These are phyloP conservation scores for Pythium rishiriense DNA, from an alignment of 352 stramenopile genomes.

Conservation along the genomic window DNA sequence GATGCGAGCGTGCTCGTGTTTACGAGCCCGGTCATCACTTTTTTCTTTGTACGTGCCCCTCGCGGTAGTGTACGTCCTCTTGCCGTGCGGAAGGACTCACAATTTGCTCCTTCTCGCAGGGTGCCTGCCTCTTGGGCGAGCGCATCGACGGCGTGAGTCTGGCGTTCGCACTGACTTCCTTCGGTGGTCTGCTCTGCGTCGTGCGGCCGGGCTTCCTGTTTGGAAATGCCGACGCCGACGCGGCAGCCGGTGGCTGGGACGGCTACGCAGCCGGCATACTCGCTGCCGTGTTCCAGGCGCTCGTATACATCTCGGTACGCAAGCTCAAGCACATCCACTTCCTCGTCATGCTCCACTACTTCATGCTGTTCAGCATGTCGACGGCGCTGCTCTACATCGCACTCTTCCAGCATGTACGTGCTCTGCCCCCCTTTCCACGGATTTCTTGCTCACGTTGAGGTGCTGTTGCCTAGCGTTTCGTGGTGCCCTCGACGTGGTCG, in stretches of 20 bases:
- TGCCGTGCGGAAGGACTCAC: too few relatives aligned
- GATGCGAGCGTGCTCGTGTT: constrained; percentile 71
- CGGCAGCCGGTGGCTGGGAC: constrained; percentile 29
- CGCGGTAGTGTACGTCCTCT: too few relatives aligned
- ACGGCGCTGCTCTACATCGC: constrained; percentile 29
- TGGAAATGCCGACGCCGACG: constrained; percentile 28
- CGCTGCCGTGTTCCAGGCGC: constrained; percentile 33
- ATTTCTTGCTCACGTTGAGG: background rate
- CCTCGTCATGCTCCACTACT: constrained; percentile 68
- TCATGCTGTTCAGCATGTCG: constrained; percentile 41
- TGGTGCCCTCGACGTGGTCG: constrained; percentile 30
- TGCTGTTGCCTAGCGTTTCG: constrained; percentile 4
- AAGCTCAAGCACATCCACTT: constrained; percentile 47
- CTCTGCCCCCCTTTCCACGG: background rate
- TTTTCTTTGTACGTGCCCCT: constrained; percentile 66
- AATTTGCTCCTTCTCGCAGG: constrained; percentile 25
- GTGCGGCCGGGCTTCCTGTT: constrained; percentile 50
- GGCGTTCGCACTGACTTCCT: constrained; percentile 33
- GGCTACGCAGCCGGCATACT: constrained; percentile 36
- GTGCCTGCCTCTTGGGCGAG: constrained; percentile 40
- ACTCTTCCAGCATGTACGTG: constrained; percentile 5
- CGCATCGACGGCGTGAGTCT: constrained; percentile 37
- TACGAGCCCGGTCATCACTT: constrained; percentile 60
- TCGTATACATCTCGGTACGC: constrained; percentile 46
- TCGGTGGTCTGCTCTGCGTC: constrained; percentile 47